Conservation (phyloP, 805 yeast genomes). For the Scheffersomyces amazonensis region DNA sequence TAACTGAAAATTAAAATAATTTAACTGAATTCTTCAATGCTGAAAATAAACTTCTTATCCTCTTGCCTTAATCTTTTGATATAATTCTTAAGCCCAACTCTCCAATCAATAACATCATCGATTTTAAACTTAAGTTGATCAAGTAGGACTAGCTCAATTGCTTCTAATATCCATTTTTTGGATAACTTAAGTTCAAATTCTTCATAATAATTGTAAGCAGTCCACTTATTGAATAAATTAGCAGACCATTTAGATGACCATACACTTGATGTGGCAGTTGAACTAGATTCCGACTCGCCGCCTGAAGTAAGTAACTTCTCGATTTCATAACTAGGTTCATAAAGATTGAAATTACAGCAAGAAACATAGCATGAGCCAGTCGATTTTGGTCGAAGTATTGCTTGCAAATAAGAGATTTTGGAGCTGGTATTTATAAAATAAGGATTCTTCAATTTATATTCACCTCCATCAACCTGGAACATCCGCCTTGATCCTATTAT, state of each 20-base stretch:
- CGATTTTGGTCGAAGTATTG: conserved; percentile 36
- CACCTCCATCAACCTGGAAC: conserved; percentile 30
- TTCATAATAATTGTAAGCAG: conserved; percentile 33
- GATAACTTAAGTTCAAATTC: conserved; percentile 24
- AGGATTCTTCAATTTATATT: conserved; percentile 27
- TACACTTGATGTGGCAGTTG: not conserved
- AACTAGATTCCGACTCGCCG: conserved; percentile 20
- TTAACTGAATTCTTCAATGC: conserved; percentile 40
- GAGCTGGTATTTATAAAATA: conserved; percentile 18
- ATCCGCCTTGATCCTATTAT: conserved; percentile 37
- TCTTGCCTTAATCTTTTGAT: conserved; percentile 21
- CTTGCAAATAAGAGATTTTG: conserved; percentile 30
- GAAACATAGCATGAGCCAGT: conserved; percentile 30
- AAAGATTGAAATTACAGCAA: conserved; percentile 27
- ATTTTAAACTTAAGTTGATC: conserved; percentile 29
- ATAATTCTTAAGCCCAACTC: conserved; percentile 27
- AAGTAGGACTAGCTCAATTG: conserved; percentile 20
- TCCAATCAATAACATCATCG: conserved; percentile 36
- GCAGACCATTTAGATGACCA: conserved; percentile 37
- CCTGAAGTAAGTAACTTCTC: conserved; percentile 19
- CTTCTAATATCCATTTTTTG: conserved; percentile 33
- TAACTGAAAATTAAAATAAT: too few relatives aligned
- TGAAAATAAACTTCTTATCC: conserved; percentile 33
- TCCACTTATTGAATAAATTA: conserved; percentile 24
- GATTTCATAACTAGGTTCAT: conserved; percentile 33